Evolutionary conservation across 495 filamentous ascomycete genomes (phyloP).

Genomic region (Letharia columbiana): DNA sequence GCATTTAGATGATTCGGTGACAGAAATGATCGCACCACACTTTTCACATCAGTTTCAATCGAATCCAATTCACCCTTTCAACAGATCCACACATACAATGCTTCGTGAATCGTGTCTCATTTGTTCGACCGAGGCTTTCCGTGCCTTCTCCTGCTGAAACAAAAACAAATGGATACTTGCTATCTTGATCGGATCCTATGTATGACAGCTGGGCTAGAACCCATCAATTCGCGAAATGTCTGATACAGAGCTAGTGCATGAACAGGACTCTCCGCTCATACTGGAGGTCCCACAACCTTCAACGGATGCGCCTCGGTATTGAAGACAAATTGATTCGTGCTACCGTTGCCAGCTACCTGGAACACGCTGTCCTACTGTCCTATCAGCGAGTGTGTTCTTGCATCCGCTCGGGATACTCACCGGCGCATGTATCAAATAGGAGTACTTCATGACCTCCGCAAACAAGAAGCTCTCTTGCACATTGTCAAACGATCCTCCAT

Average conservation of each 20-base stretch:
- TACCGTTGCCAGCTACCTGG: constrained; percentile 50
- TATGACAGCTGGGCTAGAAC: too few species aligned
- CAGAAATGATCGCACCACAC: too few species aligned
- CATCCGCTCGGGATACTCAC: constrained; percentile 15
- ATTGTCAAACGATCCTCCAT: constrained; percentile 58
- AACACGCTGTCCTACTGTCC: constrained; percentile 46
- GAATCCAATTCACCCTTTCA: too few species aligned
- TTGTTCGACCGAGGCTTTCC: too few species aligned
- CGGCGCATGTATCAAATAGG: constrained; percentile 57
- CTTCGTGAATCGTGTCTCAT: too few species aligned
- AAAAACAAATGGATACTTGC: too few species aligned
- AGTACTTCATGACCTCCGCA: constrained; percentile 84
- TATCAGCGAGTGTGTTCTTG: constrained; percentile 8
- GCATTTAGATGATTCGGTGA: too few species aligned
- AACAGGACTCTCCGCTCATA: neutral
- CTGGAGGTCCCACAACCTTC: constrained; percentile 35
- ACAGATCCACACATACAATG: too few species aligned
- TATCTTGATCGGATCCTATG: too few species aligned
- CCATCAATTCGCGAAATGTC: too few species aligned
- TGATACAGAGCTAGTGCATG: neutral
- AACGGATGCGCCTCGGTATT: constrained; percentile 84
- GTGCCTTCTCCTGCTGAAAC: too few species aligned
- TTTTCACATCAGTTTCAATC: too few species aligned
- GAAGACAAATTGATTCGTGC: constrained; percentile 59
- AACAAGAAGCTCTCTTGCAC: constrained; percentile 87